Base-by-base conservation (phyloP, 192 early-diverging fungal species). In the Rhizophagus sp. region DNA sequence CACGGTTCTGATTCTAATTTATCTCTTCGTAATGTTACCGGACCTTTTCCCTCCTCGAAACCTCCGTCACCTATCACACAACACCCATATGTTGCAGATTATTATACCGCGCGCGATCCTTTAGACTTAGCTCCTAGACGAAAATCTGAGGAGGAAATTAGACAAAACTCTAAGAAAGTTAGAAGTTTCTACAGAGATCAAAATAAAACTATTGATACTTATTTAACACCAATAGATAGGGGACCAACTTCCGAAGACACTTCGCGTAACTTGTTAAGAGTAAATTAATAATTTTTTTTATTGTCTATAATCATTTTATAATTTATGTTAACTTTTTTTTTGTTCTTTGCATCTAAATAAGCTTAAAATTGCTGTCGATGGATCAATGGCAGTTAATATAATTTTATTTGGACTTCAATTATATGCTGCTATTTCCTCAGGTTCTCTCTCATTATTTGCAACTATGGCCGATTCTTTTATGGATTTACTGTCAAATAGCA, bases 391-490 rank as follows among this genome's bases (percentile, higher is more conserved):
- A 3, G 94, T 88, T 10, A 95, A 95, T 33, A 85, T 94, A 41
- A 52, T 92, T 15, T 82, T 95, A 61, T 94, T 93, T 34, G 41
- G 86, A 4, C 85, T 92, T 17, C 93, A 94, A 80, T 74, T 94
- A 36, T 89, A 90, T 75, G 94, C 93, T 4, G 93, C 94, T n/a
- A 86, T 93, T 36, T 88, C 89, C 0, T 92, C 94, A 11, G 88
- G 88, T 25, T 94, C 94, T 3, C 82, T 95, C 57, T 90, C 93
- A 27, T 82, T 95, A 47, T 94, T 95, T 81, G 93, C 93, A 2
- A 93, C 92, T 1, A 94, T 93, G 93, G 89, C 91, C 41, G 94
- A 94, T 82, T 89, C 94, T 9, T 91, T 91, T 73, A 95, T 95
- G 94, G 94, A 95, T 79, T 83, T 94, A 50, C 81, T 95, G 66